Percentiles rank a stretch among this genome's conserved stretches.
Evolutionary conservation across 78 protist species (phyloP).

Genomic region (Chrysochromulina parva): DNA sequence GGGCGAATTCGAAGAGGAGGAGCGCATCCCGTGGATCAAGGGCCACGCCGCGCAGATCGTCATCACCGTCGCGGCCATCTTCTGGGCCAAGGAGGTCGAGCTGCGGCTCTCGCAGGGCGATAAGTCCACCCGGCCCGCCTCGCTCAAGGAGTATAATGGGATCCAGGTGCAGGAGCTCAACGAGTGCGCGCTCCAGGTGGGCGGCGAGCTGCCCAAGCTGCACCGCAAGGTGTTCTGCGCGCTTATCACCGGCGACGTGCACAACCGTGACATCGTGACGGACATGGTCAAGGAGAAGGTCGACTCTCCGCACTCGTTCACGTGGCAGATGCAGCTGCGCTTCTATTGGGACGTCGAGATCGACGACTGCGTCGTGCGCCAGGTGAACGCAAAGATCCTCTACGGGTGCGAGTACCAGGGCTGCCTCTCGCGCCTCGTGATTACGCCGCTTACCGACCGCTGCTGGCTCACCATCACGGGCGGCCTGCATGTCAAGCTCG

Average conservation of each 20-base stretch:
- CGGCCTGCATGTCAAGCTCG: constrained; percentile 73
- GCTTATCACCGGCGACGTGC: constrained; percentile 85
- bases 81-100: constrained; percentile 60
- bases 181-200: constrained; percentile 37
- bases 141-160: neutral
- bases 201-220: constrained; percentile 52
- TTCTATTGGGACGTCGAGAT: constrained; percentile 72
- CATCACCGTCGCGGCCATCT: constrained; percentile 51
- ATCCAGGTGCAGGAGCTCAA: neutral
- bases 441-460: constrained; percentile 81
- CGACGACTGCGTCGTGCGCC: constrained; percentile 46
- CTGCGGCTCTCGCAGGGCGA: constrained; percentile 33
- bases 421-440: constrained; percentile 73
- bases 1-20: constrained; percentile 23
- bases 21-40: constrained; percentile 57
- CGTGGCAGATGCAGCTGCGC: constrained; percentile 77
- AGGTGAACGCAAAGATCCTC: constrained; percentile 34
- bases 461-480: constrained; percentile 66
- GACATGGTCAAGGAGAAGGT: constrained; percentile 38
- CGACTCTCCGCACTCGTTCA: constrained; percentile 41
- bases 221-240: constrained; percentile 67
- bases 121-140: neutral
- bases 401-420: constrained; percentile 90
- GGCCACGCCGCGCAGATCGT: constrained; percentile 64
- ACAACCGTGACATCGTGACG: constrained; percentile 77